Conservation (phyloP, 2,329 filamentous ascomycete genomes). For the Phaeoacremonium minimum region DNA sequence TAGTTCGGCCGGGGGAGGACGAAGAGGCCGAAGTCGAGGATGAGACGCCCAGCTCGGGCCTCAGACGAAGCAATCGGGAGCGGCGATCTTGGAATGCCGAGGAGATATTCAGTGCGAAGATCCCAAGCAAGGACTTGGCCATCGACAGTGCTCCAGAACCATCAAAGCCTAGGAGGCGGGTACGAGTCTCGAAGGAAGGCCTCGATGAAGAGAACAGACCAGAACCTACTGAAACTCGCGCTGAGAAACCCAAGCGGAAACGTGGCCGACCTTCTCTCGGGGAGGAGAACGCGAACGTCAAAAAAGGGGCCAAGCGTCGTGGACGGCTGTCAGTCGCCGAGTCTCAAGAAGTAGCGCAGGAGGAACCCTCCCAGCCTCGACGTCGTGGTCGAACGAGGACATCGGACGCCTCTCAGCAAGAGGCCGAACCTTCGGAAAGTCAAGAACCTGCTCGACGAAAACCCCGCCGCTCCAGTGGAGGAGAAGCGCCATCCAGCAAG, state of each 20-base stretch:
- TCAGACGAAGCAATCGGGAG: slow-evolving; percentile 3
- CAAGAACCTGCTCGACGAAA: not conserved
- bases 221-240: too few species aligned
- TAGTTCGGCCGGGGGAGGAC: not conserved
- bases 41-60: slow-evolving; percentile 7
- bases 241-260: too few species aligned
- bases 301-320: slow-evolving; percentile 1
- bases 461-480: slow-evolving; percentile 4
- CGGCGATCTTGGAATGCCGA: not conserved
- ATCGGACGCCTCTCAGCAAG: slow-evolving; percentile 3
- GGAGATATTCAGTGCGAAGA: not conserved
- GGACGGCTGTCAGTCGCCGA: slow-evolving; percentile 1
- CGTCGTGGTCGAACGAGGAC: slow-evolving; percentile 11
- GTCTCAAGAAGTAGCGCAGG: slow-evolving; percentile 2
- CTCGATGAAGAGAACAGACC: too few species aligned
- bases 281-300: too few species aligned
- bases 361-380: slow-evolving; percentile 5
- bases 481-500: not conserved
- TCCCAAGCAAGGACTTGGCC: not conserved
- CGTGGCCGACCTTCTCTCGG: too few species aligned
- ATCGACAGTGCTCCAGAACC: too few species aligned
- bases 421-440: slow-evolving; percentile 1
- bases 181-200: too few species aligned
- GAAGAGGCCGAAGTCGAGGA: slow-evolving; percentile 17
- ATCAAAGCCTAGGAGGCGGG: too few species aligned